Evolutionary conservation across 257 asterid genomes (phyloP).

Genomic region (Jacaranda mimosifolia): DNA sequence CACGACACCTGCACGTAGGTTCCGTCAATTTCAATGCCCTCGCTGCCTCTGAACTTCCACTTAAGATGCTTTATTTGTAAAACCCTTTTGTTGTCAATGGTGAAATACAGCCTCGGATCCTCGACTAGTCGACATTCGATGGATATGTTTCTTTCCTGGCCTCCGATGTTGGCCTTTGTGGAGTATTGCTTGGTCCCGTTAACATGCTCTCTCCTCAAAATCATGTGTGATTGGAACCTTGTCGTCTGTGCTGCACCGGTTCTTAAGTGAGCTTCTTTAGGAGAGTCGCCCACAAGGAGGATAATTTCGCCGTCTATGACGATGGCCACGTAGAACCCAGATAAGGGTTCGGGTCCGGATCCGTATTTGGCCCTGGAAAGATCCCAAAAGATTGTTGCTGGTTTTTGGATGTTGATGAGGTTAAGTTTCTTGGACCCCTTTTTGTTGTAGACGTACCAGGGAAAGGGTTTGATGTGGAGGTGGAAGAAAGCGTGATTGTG

Average conservation of each 20-base stretch:
- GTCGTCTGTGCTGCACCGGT: not conserved
- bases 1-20: slow-evolving; percentile 55
- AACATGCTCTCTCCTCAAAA: slow-evolving; percentile 61
- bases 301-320: slow-evolving; percentile 44
- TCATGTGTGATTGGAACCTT: slow-evolving; percentile 21
- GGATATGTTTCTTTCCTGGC: slow-evolving; percentile 42
- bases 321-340: slow-evolving; percentile 58
- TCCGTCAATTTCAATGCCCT: slow-evolving; percentile 60
- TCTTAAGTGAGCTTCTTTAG: slow-evolving; percentile 34
- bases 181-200: slow-evolving; percentile 54
- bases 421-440: slow-evolving; percentile 54
- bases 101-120: slow-evolving; percentile 51
- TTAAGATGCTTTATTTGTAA: slow-evolving; percentile 62
- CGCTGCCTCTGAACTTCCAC: slow-evolving; percentile 77
- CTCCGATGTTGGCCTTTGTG: slow-evolving; percentile 52
- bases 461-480: slow-evolving; percentile 55
- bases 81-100: slow-evolving; percentile 47
- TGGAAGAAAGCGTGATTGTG: slow-evolving; percentile 51
- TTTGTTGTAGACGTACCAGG: slow-evolving; percentile 45
- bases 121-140: slow-evolving; percentile 53
- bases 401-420: slow-evolving; percentile 20
- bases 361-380: slow-evolving; percentile 60
- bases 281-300: slow-evolving; percentile 59
- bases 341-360: slow-evolving; percentile 62
- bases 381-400: slow-evolving; percentile 53